Base-by-base conservation (phyloP, 305 asterid genomes). In the Fraxinus paxiana region DNA sequence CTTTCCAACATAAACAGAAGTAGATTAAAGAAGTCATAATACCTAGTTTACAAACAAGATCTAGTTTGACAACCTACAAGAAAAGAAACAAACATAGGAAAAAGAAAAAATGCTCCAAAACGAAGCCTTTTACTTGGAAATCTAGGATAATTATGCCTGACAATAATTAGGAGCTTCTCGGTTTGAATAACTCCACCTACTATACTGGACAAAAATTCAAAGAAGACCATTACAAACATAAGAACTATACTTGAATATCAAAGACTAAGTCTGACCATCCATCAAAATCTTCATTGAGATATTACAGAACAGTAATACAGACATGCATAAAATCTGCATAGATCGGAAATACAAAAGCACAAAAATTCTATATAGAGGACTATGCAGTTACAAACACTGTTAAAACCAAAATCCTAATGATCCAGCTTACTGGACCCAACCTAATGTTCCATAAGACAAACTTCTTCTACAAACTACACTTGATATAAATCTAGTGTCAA, bases 21-120 rank as follows among this genome's bases (percentile, higher is more conserved):
- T 72, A 77, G 56, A 73, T 73, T 81, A 78, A 20, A 80, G 76
- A 86, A 17, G 84, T 79, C 61, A 61, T 75, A 82, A 77, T 33
- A 76, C 81, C 34, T 26, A 7, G 20, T 51, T 51, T n/a, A 51
- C 22, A 33, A 34, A 80, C 38, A 77, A 9, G 80, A 75, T 73
- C 38, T 72, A 81, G 83, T 87, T 59, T 67, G 30, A 41, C 79
- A 61, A 78, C 76, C 81, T 67, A 76, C 4, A 76, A n/a, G 76
- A 78, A 38, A 38, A 35, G 20, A 33, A 20, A 33, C 7, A 0
- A 18, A 48, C 61, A 48, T 48, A 15, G 59, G 61, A 48, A 48
- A 48, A 48, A 48, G 8, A 48, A 48, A 48, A 48, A 48, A 15
- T 48, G 18, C 61, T 48, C 61, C 61, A 48, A 48, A 48, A 48